Percentiles rank a stretch among this genome's conserved stretches.
phyloP scores from a whole-genome alignment of 1,284 basidiomycete species.

The Fomitopsis pinicola region DNA sequence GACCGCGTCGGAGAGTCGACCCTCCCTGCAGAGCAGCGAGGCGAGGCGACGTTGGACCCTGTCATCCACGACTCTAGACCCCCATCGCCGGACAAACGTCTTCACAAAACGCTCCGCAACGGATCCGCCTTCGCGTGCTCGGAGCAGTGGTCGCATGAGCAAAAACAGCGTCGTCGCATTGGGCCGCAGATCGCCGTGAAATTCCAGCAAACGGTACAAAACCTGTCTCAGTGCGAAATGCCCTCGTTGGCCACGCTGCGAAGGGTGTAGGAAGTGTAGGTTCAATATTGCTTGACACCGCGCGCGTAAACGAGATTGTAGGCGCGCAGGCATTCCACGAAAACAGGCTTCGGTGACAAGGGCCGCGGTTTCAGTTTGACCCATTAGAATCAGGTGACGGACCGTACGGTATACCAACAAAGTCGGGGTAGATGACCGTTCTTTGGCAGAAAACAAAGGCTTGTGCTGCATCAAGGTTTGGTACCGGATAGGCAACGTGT shows the following conservation, averaged over 20 bases:
- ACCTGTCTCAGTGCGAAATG: conserved; percentile 35
- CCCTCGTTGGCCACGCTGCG: conserved; percentile 10
- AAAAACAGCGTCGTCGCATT: conserved; percentile 59
- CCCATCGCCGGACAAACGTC: conserved; percentile 51
- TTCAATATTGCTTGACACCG: conserved; percentile 30
- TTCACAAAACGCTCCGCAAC: conserved; percentile 41
- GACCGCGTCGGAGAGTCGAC: conserved; percentile 45
- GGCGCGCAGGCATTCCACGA: conserved; percentile 14
- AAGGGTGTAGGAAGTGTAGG: conserved; percentile 23
- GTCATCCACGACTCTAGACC: conserved; percentile 45
- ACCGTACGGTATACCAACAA: conserved; percentile 16
- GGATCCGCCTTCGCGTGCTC: conserved; percentile 45
- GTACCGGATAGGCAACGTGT: conserved; percentile 6
- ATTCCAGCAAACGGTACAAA: conserved; percentile 35
- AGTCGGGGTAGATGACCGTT: conserved; percentile 13
- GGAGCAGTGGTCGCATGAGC: conserved; percentile 47
- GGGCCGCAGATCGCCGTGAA: conserved; percentile 49
- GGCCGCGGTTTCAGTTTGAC: conserved; percentile 21
- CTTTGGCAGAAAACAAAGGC: conserved; percentile 12
- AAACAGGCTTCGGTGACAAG: conserved; percentile 24
- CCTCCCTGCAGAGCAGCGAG: conserved; percentile 56
- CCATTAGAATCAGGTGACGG: conserved; percentile 15
- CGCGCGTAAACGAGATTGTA: conserved; percentile 12
- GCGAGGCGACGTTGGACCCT: conserved; percentile 55
- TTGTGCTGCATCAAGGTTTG: conserved; percentile 14